Evolutionary conservation across 2,329 filamentous ascomycete species (phyloP).

Genomic region (Microdochium bolleyi): DNA sequence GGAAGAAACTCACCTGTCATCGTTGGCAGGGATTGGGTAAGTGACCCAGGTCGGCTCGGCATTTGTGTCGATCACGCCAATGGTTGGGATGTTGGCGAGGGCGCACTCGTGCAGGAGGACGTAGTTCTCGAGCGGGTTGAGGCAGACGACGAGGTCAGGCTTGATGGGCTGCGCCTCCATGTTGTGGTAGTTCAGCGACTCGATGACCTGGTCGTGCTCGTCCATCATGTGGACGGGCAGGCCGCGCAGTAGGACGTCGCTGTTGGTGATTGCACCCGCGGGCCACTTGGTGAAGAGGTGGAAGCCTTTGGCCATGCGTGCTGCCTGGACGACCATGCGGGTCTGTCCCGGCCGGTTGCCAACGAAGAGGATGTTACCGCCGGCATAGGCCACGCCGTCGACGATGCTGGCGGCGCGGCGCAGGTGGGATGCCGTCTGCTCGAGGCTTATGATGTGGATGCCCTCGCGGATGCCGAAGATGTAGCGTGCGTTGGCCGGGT

Average conservation of each 20-base stretch:
- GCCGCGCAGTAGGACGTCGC: constrained; percentile 73
- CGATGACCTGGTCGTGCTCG: constrained; percentile 53
- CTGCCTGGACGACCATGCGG: constrained; percentile 71
- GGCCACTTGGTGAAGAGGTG: constrained; percentile 93
- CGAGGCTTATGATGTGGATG: constrained; percentile 88
- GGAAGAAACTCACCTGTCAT: constrained; percentile 63
- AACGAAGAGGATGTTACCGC: constrained; percentile 83
- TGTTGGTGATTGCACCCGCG: constrained; percentile 86
- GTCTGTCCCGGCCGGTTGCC: constrained; percentile 80
- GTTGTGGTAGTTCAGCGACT: constrained; percentile 59
- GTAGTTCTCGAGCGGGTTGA: constrained; percentile 92
- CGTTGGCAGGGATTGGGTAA: constrained; percentile 93
- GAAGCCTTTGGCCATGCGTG: constrained; percentile 68
- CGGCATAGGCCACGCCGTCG: constrained; percentile 73
- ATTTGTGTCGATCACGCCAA: constrained; percentile 92
- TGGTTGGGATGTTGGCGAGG: constrained; percentile 80
- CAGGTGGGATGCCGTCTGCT: constrained; percentile 80
- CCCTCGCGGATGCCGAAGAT: constrained; percentile 86
- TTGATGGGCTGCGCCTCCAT: constrained; percentile 58
- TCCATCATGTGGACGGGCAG: constrained; percentile 70
- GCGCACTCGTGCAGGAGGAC: constrained; percentile 87
- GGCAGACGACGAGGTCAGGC: constrained; percentile 83
- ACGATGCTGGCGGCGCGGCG: constrained; percentile 91
- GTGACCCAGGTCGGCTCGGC: constrained; percentile 89
- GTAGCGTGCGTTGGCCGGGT: constrained; percentile 87